A percentile compares a stretch with the other conserved stretches of the same genome.
These are phyloP conservation scores for Spiraea crenata DNA, from an alignment of 331 rosid genomes.

Conservation along the genomic window DNA sequence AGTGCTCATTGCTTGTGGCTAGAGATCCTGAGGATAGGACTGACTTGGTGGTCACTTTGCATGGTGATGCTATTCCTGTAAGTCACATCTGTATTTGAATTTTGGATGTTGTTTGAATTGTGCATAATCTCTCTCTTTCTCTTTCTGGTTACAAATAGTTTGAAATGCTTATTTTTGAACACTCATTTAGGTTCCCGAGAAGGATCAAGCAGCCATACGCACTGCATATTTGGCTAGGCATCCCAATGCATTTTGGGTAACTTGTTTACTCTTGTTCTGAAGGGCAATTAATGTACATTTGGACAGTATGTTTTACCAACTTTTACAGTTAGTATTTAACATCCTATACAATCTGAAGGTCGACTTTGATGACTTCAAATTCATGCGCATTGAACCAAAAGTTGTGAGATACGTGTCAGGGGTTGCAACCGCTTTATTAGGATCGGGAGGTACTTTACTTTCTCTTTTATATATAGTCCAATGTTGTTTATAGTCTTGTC, in stretches of 20 bases:
- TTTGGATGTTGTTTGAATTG: neutral
- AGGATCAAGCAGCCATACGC: conserved; percentile 58
- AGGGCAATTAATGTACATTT: neutral
- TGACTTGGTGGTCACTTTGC: conserved; percentile 78
- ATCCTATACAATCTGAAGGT: conserved; percentile 55
- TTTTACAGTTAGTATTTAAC: conserved; percentile 5
- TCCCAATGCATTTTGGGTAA: conserved; percentile 96
- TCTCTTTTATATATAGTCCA: neutral
- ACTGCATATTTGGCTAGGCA: conserved; percentile 80
- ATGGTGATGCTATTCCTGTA: conserved; percentile 83
- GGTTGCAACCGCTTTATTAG: conserved; percentile 86
- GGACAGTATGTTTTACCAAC: neutral
- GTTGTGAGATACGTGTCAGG: conserved; percentile 77
- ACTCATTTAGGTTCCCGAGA: conserved; percentile 62
- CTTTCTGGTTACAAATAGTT: neutral
- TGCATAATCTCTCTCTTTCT: neutral
- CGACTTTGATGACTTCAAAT: conserved; percentile 94
- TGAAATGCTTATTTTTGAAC: conserved; percentile 6
- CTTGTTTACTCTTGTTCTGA: conserved; percentile 24
- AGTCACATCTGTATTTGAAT: conserved; percentile 35
- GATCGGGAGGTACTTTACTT: conserved; percentile 78
- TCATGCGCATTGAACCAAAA: conserved; percentile 80
- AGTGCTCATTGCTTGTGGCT: conserved; percentile 88
- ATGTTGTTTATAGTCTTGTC: neutral
- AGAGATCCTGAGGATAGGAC: conserved; percentile 91